These are phyloP conservation scores for Claviceps maximensis DNA, from an alignment of 2,329 filamentous ascomycete genomes.

Conservation along the genomic window DNA sequence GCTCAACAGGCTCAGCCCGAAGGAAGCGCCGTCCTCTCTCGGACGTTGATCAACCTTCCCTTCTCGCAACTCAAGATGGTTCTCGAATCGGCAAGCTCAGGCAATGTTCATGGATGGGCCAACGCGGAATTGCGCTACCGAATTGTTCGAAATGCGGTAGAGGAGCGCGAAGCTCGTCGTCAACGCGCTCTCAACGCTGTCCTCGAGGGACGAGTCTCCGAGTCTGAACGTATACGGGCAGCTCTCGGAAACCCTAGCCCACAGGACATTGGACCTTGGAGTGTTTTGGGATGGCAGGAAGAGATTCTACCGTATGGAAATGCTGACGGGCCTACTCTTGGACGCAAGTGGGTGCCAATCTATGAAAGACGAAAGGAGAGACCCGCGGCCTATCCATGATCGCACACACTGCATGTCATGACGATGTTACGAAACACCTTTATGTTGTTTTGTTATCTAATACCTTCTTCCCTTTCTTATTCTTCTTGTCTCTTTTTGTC, in stretches of 20 bases:
- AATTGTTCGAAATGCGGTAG: constrained; percentile 35
- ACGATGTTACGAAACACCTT: constrained; percentile 5
- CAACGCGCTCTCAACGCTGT: constrained; percentile 30
- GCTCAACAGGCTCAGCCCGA: constrained; percentile 15
- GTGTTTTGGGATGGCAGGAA: constrained; percentile 37
- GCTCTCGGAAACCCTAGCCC: constrained; percentile 26
- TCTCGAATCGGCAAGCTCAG: constrained; percentile 45
- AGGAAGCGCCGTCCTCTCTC: constrained; percentile 44
- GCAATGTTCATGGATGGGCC: constrained; percentile 36
- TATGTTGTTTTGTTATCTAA: background rate
- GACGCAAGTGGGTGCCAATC: constrained; percentile 32
- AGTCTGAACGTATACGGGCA: constrained; percentile 21
- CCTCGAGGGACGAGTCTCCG: constrained; percentile 21
- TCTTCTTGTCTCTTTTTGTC: background rate
- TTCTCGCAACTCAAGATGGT: constrained; percentile 52
- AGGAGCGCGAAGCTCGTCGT: constrained; percentile 45
- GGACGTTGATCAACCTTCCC: constrained; percentile 55
- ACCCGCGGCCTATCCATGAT: constrained; percentile 20
- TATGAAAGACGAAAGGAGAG: constrained; percentile 11
- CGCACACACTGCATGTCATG: background rate
- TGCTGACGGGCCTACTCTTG: constrained; percentile 28
- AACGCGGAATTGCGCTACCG: constrained; percentile 33
- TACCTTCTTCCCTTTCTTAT: background rate
- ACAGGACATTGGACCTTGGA: constrained; percentile 29
- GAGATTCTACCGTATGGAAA: constrained; percentile 24